Evolutionary conservation across 331 rosid genomes (phyloP), one percentile per base, ranked within the genome.

Genomic region (Telfairia occidentalis): DNA sequence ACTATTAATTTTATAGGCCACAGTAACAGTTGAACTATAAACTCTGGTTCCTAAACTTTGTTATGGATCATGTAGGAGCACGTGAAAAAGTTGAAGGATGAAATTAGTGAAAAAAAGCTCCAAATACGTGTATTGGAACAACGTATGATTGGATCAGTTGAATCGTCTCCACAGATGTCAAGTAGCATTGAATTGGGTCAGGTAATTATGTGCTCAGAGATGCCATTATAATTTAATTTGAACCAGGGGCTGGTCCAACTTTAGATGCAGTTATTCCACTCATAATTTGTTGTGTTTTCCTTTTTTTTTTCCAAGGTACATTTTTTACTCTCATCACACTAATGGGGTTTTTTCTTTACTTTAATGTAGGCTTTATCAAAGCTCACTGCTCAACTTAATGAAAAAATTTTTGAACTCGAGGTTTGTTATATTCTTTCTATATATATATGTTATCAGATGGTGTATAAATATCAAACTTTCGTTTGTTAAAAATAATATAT

Each of bases 331-430:
- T 23, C 72, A 35, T 19, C 7, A n/a, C 54, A 43, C 42, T 69
- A 42, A 42, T 43, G 1, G 11, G 74, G 38, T 24, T 2, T 43
- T 23, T 76, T n/a, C n/a, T 78, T 57, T 75, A 54, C 74, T 76
- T 54, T 75, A 7, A 46, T 83, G 71, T 73, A 92, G 97, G 89
- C 90, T 78, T 73, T 92, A 69, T 83, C 89, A 81, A 88, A 88
- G 88, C 85, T 90, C 77, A 71, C 94, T 30, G 77, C 84, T 67
- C 96, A 85, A 81, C 88, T 89, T 70, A 92, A 86, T 79, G 90
- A 89, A 79, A 89, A 85, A 71, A 85, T 85, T 52, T 92, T 90
- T 29, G 97, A 92, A 84, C 92, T 92, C 29, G 97, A 92, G 97
- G 97, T 92, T 66, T 50, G 90, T 84, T 75, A 59, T 82, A 69